Conservation (phyloP, 108 stramenopile genomes). For the Parietichytrium sp. region DNA sequence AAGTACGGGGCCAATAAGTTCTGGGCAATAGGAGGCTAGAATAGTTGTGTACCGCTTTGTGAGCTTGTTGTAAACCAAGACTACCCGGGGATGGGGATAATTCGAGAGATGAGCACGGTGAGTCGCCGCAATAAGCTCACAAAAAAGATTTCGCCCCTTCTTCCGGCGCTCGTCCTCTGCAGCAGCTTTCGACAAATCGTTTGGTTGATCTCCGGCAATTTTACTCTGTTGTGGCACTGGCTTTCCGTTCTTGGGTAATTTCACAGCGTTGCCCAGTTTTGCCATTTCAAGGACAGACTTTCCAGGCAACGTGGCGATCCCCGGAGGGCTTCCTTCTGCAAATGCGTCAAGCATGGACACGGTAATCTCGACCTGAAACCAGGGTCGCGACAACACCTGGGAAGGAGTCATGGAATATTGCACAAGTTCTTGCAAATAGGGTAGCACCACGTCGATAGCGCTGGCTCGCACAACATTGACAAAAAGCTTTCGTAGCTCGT, state of each 20-base stretch:
- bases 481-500: not conserved
- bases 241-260: not conserved
- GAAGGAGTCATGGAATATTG: not conserved
- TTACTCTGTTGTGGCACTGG: not conserved
- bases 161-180: slow-evolving; percentile 25
- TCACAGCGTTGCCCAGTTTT: not conserved
- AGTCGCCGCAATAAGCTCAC: not conserved
- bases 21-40: not conserved
- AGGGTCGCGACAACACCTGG: not conserved
- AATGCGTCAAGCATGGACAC: not conserved
- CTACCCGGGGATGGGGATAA: not conserved
- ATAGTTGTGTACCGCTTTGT: not conserved
- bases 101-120: not conserved
- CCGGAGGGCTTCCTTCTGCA: not conserved
- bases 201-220: not conserved
- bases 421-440: slow-evolving; percentile 2
- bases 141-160: not conserved
- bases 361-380: not conserved
- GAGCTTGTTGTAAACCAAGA: slow-evolving; percentile 8
- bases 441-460: not conserved
- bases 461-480: not conserved
- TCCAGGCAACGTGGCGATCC: not conserved
- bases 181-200: not conserved
- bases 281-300: slow-evolving; percentile 25
- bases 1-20: not conserved